Evolutionary conservation across 108 stramenopile genomes (phyloP).

Genomic region (Skeletonema grethae): DNA sequence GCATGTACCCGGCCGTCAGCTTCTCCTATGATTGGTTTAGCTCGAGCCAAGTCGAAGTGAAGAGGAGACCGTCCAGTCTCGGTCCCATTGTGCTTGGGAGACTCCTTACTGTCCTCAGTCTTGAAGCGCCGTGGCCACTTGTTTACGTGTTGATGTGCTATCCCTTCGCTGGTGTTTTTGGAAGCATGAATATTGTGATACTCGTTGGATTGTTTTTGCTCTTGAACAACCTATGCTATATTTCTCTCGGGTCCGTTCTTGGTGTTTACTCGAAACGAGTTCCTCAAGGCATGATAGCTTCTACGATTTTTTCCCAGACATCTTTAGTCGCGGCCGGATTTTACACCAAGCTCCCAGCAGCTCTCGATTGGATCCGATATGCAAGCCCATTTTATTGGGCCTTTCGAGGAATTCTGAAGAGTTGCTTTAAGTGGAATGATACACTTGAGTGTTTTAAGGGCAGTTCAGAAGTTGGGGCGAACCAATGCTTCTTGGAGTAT

Average conservation of each 20-base stretch:
- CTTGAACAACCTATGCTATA: constrained; percentile 16
- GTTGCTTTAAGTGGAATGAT: constrained; percentile 12
- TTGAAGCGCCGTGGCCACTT: constrained; percentile 8
- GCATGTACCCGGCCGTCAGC: constrained; percentile 6
- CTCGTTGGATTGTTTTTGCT: not conserved
- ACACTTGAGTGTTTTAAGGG: constrained; percentile 16
- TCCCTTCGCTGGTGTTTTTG: constrained; percentile 6
- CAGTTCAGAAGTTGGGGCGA: constrained; percentile 5
- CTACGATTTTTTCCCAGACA: constrained; percentile 8
- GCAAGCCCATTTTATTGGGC: constrained; percentile 15
- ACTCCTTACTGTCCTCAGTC: not conserved
- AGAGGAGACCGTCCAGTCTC: not conserved
- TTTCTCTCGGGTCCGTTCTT: not conserved
- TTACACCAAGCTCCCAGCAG: not conserved
- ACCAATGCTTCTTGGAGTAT: constrained; percentile 19
- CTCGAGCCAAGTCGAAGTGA: not conserved
- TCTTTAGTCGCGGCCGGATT: constrained; percentile 12
- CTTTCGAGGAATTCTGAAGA: constrained; percentile 21
- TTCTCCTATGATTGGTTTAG: not conserved
- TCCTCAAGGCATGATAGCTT: constrained; percentile 11
- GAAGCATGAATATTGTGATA: constrained; percentile 2
- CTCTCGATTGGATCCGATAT: constrained; percentile 13
- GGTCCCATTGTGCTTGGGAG: not conserved
- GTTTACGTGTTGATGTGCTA: constrained; percentile 14
- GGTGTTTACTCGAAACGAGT: not conserved